These are phyloP conservation scores for Discostella stelligeroides DNA, from an alignment of 108 stramenopile species.

Conservation along the genomic window DNA sequence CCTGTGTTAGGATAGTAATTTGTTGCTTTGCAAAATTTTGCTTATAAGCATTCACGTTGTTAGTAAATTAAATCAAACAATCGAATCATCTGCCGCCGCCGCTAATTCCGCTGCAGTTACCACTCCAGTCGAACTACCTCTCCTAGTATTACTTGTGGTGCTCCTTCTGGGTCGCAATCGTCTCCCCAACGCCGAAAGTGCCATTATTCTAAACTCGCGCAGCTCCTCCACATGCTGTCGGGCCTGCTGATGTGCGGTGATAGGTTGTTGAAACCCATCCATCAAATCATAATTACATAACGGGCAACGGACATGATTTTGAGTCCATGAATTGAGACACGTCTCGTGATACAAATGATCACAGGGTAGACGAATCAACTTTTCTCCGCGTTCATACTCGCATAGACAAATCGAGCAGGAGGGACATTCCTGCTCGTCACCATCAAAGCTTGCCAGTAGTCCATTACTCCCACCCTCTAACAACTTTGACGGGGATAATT, in stretches of 20 bases:
- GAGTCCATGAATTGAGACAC: conserved; percentile 79
- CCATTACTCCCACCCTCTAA: conserved; percentile 25
- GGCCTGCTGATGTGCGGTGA: conserved; percentile 18
- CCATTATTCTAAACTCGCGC: conserved; percentile 34
- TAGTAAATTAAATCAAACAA: too few species aligned
- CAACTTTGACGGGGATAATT: conserved; percentile 30
- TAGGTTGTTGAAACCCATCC: conserved; percentile 43
- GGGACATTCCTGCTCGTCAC: conserved; percentile 40
- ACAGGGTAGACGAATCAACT: conserved; percentile 69
- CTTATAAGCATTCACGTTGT: too few species aligned
- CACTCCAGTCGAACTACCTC: conserved; percentile 7
- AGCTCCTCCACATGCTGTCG: conserved; percentile 18
- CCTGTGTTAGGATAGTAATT: too few species aligned
- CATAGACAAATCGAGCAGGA: conserved; percentile 87
- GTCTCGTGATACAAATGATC: conserved; percentile 81
- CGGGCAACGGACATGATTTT: conserved; percentile 78
- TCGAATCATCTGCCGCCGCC: conserved; percentile 40
- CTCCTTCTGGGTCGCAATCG: conserved; percentile 30
- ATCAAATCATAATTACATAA: conserved; percentile 86
- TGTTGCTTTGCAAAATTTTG: too few species aligned
- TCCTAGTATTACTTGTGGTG: conserved; percentile 11
- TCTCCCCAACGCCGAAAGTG: conserved; percentile 27
- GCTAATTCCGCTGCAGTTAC: conserved; percentile 10
- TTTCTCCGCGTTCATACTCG: conserved; percentile 85
- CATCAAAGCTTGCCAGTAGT: background rate